Conservation (phyloP, 2,329 filamentous ascomycete genomes). For the Periconia digitata region DNA sequence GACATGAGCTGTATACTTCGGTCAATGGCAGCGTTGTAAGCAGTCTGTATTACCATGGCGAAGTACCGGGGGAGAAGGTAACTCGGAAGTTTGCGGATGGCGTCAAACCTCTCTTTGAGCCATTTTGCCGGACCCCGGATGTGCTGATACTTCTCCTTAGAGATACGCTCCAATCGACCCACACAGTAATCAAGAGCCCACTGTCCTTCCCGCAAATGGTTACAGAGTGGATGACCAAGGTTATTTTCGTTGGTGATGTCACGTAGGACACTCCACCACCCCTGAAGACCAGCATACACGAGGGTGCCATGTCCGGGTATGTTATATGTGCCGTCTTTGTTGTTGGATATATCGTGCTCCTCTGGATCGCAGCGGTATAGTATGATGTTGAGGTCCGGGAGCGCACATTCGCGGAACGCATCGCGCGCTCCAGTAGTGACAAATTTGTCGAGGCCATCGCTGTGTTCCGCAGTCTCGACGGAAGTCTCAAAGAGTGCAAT, state of each 20-base stretch:
- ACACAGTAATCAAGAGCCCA: constrained; percentile 92
- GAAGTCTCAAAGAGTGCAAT: constrained; percentile 96
- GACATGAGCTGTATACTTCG: constrained; percentile 78
- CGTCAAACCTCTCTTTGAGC: constrained; percentile 82
- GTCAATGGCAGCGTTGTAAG: constrained; percentile 81
- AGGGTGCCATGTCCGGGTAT: constrained; percentile 82
- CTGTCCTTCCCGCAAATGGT: constrained; percentile 86
- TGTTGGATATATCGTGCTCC: constrained; percentile 75
- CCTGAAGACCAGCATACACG: constrained; percentile 95
- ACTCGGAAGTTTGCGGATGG: constrained; percentile 79
- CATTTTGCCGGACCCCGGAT: constrained; percentile 71
- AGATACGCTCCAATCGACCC: constrained; percentile 72
- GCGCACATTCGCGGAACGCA: constrained; percentile 72
- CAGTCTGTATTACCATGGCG: constrained; percentile 81
- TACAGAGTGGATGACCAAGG: constrained; percentile 87
- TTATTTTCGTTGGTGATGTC: constrained; percentile 86
- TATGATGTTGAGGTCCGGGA: constrained; percentile 87
- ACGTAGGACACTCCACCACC: constrained; percentile 93
- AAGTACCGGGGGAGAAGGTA: constrained; percentile 95
- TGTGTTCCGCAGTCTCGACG: constrained; percentile 85
- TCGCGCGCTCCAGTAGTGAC: constrained; percentile 78
- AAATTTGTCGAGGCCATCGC: constrained; percentile 79
- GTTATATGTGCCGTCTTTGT: constrained; percentile 83
- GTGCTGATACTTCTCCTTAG: constrained; percentile 62
- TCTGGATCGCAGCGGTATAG: constrained; percentile 91